Evolutionary conservation across 1,139 yeast genomes (phyloP), one percentile per base, ranked within the genome.

Genomic region (Starmera stellimalicola): DNA sequence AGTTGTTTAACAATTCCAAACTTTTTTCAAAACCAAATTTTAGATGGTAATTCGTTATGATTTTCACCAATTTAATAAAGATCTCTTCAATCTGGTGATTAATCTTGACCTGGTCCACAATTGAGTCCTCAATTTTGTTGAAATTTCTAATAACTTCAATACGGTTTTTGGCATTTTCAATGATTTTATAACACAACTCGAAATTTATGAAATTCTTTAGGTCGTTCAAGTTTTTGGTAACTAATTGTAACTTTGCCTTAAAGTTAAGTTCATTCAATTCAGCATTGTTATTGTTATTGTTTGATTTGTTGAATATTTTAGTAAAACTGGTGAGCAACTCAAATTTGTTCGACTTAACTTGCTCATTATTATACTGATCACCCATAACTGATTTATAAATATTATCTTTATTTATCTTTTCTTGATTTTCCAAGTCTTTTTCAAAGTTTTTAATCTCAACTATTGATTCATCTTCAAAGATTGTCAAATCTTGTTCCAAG

Each of bases 11-110:
- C 32, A 85, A 72, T 3, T 62, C 62, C 33, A 87, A 62, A 0
- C 97, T 96, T 47, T 77, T 80, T 31, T 75, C 78, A 52, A 91
- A 91, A 0, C 97, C 97, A 0, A 76, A 77, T 40, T 70, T 69
- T 15, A 91, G 68, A 56, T 91, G 97, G 17, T 73, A 65, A 16
- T 67, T 66, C 4, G 91, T 83, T n/a, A 88, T 62, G 6, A 72
- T 62, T 4, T 70, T 72, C 11, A 88, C 61, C 20, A 82, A 68
- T 31, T 71, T 73, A 15, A 77, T 75, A 50, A 85, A 91, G 2
- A 87, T 63, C 18, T 69, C 68, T 55, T 82, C 63, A 40, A 66
- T 57, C 37, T 67, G 55, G 39, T 43, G 11, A 30, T 44, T 33
- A 8, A 48, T 36, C 27, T 38, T 35, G 41, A 50, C 32, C 45